phyloP scores from a whole-genome alignment of 345 rosid genomes.

The Hypericum perforatum region DNA sequence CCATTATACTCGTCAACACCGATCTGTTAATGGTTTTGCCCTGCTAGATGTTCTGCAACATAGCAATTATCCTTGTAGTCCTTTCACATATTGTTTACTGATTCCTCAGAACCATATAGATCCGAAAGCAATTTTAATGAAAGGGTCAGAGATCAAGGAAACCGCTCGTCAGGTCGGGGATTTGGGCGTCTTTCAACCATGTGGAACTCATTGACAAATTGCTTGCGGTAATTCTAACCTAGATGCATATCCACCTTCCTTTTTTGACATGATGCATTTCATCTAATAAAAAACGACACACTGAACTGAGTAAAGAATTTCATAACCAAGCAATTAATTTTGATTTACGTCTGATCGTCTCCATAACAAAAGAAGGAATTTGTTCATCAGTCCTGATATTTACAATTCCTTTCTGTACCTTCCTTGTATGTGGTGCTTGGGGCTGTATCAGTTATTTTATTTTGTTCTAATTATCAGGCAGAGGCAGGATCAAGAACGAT shows the following conservation, averaged over 20 bases:
- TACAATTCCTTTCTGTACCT: no score
- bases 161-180: conserved; percentile 16
- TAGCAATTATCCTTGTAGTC: background rate
- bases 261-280: no score
- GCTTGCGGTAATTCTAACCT: conserved; percentile 30
- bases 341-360: conserved; percentile 1
- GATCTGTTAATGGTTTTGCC: no score
- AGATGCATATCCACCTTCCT: no score
- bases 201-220: conserved; percentile 33
- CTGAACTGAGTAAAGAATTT: no score
- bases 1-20: no score
- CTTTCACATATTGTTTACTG: background rate
- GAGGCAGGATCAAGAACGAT: conserved; percentile 41
- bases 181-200: conserved; percentile 16
- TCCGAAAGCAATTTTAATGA: conserved; percentile 6
- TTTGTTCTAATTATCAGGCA: conserved; percentile 24
- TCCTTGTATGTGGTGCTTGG: background rate
- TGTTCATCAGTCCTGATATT: background rate
- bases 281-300: no score
- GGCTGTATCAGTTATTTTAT: background rate
- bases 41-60: background rate
- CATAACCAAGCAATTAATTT: background rate
- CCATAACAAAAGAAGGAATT: background rate
- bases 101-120: conserved; percentile 13
- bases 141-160: conserved; percentile 7